phyloP scores from a whole-genome alignment of 495 filamentous ascomycete genomes.

The Evernia prunastri region DNA sequence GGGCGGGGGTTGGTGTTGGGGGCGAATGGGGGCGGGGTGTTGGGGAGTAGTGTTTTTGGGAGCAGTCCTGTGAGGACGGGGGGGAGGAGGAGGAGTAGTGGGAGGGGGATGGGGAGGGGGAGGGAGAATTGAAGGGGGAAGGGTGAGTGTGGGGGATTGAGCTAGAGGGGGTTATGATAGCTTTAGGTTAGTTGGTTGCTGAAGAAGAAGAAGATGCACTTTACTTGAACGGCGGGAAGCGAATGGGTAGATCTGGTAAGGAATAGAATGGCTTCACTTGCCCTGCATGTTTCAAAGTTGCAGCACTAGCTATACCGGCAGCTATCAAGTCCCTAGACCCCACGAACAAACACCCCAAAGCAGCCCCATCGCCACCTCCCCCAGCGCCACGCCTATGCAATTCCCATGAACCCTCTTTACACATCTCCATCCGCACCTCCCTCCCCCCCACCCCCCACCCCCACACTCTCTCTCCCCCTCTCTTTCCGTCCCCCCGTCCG shows the following conservation, averaged over 20 bases:
- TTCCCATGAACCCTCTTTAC: background rate
- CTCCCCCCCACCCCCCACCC: background rate
- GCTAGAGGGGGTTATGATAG: too few relatives aligned
- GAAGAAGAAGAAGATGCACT: background rate
- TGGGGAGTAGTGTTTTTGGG: conserved; percentile 23
- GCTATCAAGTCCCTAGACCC: background rate
- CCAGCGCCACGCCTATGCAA: background rate
- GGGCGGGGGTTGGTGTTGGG: conserved; percentile 19
- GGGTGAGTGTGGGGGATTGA: background rate
- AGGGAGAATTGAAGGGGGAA: conserved; percentile 18
- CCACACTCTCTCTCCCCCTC: background rate
- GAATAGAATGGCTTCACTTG: background rate
- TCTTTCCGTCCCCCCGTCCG: too few relatives aligned
- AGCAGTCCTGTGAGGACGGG: conserved; percentile 22
- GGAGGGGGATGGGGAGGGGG: conserved; percentile 9
- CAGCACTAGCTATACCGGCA: background rate
- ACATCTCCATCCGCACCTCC: conserved; percentile 1
- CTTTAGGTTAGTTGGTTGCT: background rate
- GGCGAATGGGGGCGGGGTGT: conserved; percentile 30
- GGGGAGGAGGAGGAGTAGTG: conserved; percentile 13
- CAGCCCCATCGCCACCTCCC: background rate
- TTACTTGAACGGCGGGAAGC: background rate
- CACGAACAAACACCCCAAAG: too few relatives aligned
- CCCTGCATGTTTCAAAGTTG: background rate
- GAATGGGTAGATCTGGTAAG: background rate